A percentile compares a stretch with the other conserved stretches of the same genome.
These are phyloP conservation scores for Megacollybia marginata DNA, from an alignment of 768 basidiomycete genomes.

Conservation along the genomic window DNA sequence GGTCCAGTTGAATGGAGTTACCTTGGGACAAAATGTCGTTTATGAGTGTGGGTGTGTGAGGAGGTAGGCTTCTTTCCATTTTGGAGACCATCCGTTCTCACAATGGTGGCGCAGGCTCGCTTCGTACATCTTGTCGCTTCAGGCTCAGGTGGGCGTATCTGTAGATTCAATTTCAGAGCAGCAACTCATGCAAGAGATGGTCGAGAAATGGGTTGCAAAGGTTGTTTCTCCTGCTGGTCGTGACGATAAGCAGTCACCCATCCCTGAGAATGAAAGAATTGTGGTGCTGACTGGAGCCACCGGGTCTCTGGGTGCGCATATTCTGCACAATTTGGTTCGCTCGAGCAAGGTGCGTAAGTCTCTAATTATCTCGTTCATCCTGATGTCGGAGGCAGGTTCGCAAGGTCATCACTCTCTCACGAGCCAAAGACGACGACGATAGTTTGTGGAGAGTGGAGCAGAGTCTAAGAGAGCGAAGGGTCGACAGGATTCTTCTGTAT, in stretches of 20 bases:
- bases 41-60: constrained; percentile 42
- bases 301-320: constrained; percentile 47
- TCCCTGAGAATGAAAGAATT: constrained; percentile 5
- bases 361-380: too few relatives aligned
- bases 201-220: constrained; percentile 31
- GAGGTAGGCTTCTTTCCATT: constrained; percentile 18
- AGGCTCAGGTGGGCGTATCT: constrained; percentile 7
- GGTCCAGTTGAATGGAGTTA: constrained; percentile 17
- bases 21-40: constrained; percentile 35
- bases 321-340: constrained; percentile 19
- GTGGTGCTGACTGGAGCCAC: constrained; percentile 43
- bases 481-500: constrained; percentile 32
- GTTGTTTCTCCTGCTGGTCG: constrained; percentile 5
- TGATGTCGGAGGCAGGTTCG: constrained; percentile 15
- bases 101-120: constrained; percentile 23
- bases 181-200: constrained; percentile 34
- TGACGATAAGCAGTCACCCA: constrained; percentile 1
- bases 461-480: constrained; percentile 28
- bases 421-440: too few relatives aligned
- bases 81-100: too few relatives aligned
- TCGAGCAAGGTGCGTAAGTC: too few relatives aligned
- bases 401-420: constrained; percentile 40
- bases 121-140: constrained; percentile 24
- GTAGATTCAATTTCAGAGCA: constrained; percentile 4
- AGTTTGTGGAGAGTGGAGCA: too few relatives aligned